Base-by-base conservation (phyloP, 1,284 basidiomycete genomes). In the Volvariella volvacea region DNA sequence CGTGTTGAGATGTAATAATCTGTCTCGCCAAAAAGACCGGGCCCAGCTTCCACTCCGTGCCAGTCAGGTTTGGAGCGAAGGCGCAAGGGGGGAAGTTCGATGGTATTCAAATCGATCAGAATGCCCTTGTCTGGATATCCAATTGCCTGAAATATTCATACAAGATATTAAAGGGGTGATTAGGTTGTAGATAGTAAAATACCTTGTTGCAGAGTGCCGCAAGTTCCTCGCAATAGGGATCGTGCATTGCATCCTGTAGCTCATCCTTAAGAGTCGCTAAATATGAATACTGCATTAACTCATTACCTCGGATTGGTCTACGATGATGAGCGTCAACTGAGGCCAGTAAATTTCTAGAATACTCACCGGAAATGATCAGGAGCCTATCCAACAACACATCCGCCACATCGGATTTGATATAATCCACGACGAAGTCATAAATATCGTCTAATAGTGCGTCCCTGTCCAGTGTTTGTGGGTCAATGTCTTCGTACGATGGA, bases 361-460 rank as follows among this genome's bases (percentile, higher is more conserved):
- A 9, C 71, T 50, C 53, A 80, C 83, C 83, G 52, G 88, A 83
- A 48, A 89, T 83, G 2, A 78, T 71, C 14, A 92, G 68, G 52
- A 90, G 80, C 39, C 80, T 70, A 55, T 78, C 71, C n/a, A 80
- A 76, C 36, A 83, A 59, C 22, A 87, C 60, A 20, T 83, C 85
- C 86, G 85, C 60, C 28, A 87, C 73, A 54, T 91, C 88, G 0
- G 85, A 88, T 49, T 85, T 76, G 54, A 90, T 87, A 48, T 88
- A 92, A 53, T 91, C 80, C 16, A 92, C 77, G 22, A 92, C 71
- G 57, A 92, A 92, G 50, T 90, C 74, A 49, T 82, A 84, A 1
- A 92, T 80, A 51, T 92, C 88, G 1, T 83, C 71, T 3, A 90
- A 75, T 0, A 73, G 80, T 48, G 79, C 79, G 2, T 76, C 67